These are phyloP conservation scores for Avena sativa DNA, from an alignment of 176 grass and related monocot genomes.

Conservation along the genomic window DNA sequence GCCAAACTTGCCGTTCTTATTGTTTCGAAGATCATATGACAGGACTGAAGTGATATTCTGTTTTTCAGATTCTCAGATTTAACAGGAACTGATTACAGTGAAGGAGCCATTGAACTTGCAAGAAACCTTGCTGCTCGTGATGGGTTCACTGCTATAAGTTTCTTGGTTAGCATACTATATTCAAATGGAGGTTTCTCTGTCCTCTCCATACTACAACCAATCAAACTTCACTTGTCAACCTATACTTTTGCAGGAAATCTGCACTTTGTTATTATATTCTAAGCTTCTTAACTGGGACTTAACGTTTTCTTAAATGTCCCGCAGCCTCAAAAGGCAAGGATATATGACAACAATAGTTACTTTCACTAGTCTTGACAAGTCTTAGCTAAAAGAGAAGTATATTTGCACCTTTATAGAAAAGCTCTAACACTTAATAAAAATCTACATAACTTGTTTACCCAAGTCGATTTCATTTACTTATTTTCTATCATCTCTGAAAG, in stretches of 20 bases:
- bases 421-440: neutral
- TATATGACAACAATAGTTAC: constrained; percentile 21
- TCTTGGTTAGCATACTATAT: constrained; percentile 63
- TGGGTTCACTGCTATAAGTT: constrained; percentile 77
- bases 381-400: constrained; percentile 3
- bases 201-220: neutral
- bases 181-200: constrained; percentile 10
- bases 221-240: neutral
- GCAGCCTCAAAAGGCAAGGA: neutral
- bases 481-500: neutral
- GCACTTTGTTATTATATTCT: constrained; percentile 11
- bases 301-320: neutral
- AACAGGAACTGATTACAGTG: constrained; percentile 97
- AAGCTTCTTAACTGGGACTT: constrained; percentile 27
- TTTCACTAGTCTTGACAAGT: neutral
- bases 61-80: constrained; percentile 80
- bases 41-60: constrained; percentile 1
- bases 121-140: constrained; percentile 74
- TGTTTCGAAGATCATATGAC: constrained; percentile 14
- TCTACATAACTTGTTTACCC: neutral
- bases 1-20: neutral
- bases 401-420: neutral
- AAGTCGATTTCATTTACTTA: neutral
- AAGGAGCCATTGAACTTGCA: constrained; percentile 93
- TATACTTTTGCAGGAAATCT: neutral